Base-by-base conservation (phyloP, 805 yeast genomes). In the Saccharomycopsis synnaedendra region DNA sequence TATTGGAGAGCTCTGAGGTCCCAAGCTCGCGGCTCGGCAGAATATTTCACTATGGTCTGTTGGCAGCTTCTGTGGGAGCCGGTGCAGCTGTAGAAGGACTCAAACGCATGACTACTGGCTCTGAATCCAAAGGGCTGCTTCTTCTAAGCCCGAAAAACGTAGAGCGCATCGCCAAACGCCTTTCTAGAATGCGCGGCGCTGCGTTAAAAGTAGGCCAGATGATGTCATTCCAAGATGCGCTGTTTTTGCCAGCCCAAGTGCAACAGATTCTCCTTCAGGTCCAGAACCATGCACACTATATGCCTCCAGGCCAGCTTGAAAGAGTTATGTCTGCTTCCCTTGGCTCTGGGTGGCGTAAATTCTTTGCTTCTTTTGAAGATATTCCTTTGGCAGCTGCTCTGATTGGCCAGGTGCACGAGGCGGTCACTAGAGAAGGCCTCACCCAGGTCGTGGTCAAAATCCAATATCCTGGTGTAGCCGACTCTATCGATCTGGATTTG, bases 131-230 rank as follows among this genome's bases (percentile, higher is more conserved):
- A 0, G 70, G 80, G 5, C 64, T 74, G 1, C 60, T 87, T 41
- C 68, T 94, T 1, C 69, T 93, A 56, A 81, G 85, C 3, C 89
- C 95, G 5, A 74, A 76, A 11, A 93, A 90, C 62, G 80, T 93
- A 40, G 96, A 90, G 57, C 65, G 94, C 46, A 77, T 93, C 69
- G 95, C 95, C 8, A 79, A 78, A 57, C 88, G 87, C 62, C 78
- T 93, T 57, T 78, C 93, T 45, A 80, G 85, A 59, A 93, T 93
- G 98, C 75, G 98, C 60, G 98, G 98, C n/a, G 98, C 97, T 2
- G 98, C 98, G 3, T 70, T 93, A 60, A 93, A 93, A 60, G 75
- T 93, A 48, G 98, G 98, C n/a, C 98, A 93, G 65, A 78, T 93
- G 83, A 68, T 93, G 64, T 86, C 96, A 2, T 90, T 93, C 63